Percentiles rank a stretch among this genome's conserved stretches.
These are phyloP conservation scores for Dalbergia cochinchinensis DNA, from an alignment of 306 rosid species.

Conservation along the genomic window DNA sequence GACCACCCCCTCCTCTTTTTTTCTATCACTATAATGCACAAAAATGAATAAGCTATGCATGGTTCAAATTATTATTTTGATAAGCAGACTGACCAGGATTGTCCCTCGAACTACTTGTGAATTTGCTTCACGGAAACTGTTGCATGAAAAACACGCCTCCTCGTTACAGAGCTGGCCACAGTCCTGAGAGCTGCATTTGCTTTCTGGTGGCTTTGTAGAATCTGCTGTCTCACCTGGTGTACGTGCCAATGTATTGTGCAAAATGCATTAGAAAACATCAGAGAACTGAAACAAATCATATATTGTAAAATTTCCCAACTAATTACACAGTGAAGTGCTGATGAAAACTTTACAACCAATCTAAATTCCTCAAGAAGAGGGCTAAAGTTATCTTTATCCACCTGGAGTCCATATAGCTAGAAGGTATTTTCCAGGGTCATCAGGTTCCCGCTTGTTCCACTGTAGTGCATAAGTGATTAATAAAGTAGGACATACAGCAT, in stretches of 20 bases:
- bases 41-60: not conserved
- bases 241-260: slow-evolving; percentile 34
- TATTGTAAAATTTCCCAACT: slow-evolving; percentile 21
- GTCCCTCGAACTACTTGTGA: slow-evolving; percentile 85
- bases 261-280: slow-evolving; percentile 31
- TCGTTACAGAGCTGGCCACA: slow-evolving; percentile 64
- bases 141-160: slow-evolving; percentile 80
- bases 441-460: slow-evolving; percentile 81
- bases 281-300: slow-evolving; percentile 31
- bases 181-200: slow-evolving; percentile 68
- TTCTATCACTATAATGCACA: not conserved
- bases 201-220: slow-evolving; percentile 76
- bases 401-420: slow-evolving; percentile 98
- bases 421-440: slow-evolving; percentile 88
- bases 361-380: slow-evolving; percentile 1
- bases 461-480: slow-evolving; percentile 53
- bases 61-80: slow-evolving; percentile 15
- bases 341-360: slow-evolving; percentile 20
- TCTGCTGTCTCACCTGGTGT: slow-evolving; percentile 82
- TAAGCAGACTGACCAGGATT: slow-evolving; percentile 67
- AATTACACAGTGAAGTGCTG: not conserved
- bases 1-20: not conserved
- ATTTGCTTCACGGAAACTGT: slow-evolving; percentile 72
- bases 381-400: slow-evolving; percentile 31
- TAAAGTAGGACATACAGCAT: slow-evolving; percentile 5